Base-by-base conservation (phyloP, 495 filamentous ascomycete species). In the Clavariopsis aquatica region DNA sequence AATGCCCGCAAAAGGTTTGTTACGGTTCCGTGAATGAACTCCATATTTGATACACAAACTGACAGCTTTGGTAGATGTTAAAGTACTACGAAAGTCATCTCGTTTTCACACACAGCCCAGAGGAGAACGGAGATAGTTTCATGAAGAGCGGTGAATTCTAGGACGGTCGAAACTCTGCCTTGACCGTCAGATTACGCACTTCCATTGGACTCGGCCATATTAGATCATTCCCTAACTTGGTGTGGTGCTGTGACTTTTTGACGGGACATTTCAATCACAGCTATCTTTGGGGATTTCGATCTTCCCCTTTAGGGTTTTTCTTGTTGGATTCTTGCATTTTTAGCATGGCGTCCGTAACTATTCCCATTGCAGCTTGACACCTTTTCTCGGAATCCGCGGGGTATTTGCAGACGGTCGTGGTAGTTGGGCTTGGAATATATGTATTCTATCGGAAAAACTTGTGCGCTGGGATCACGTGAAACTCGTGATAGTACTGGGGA, bases 1-100 rank as follows among this genome's bases (percentile, higher is more conserved):
- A 80, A 60, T 77, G 75, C 54, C 78, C 78, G 27, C 75, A 79
- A 65, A 77, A 76, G 59, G 71, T 73, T 46, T 62, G 36, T 24
- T 2, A 3, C 3, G 17, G 9, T 22, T 29, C 15, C 5, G 1
- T 41, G 15, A 36, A 19, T 29, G 5, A 36, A n/a, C 7, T 13
- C 28, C 38, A 10, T 17, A 34, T 19, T 27, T 31, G 4, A 38
- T 24, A 17, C 38, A 17, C 38, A 22, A 2, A 13, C 19, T 60
- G 36, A 59, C 23, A 15, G 45, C 26, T 15, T 20, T 41, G 36
- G 28, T 38, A 71, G 71, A 69, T 78, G 71, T 68, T 78, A 12
- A 63, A 69, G 36, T 78, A 74, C 54, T 78, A 76, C 62, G 75
- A 77, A 57, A 70, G 71, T 51, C 76, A 77, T 56, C 64, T 78